Evolutionary conservation across 2,329 filamentous ascomycete genomes (phyloP), one percentile per base, ranked within the genome.

Genomic region (Fusarium keratoplasticum): DNA sequence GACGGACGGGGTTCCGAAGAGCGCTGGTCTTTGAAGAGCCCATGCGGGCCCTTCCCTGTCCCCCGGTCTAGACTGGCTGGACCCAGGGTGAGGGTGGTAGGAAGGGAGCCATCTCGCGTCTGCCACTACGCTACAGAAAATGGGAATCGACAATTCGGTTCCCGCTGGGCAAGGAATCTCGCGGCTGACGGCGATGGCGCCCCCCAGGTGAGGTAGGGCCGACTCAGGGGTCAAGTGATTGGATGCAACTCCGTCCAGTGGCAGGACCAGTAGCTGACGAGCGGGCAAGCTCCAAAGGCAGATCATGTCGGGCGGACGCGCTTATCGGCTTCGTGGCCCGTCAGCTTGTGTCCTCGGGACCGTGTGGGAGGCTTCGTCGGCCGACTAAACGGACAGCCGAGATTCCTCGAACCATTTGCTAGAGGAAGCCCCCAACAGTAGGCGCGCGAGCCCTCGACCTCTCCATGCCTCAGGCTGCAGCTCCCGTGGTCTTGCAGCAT

Each of bases 1-100:
- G 71, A 75, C 73, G 73, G 73, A 67, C 73, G 59, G 65, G 62
- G 44, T 66, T 75, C 73, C 73, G 73, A 69, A 22, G 73, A 54
- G 61, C 66, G 40, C 42, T 33, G 36, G 25, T 6, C 25, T 36
- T 52, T 8, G 11, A 52, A 52, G 47, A 52, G 47, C n/a, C 25
- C 25, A 52, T 27, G 47, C 47, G 16, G 27, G 42, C 42, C 25
- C 18, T 50, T 29, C 25, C 44, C 16, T 50, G 25, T 50, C 20
- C 44, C 47, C 50, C 22, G 60, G 66, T 38, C 50, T 66, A 52
- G 73, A 73, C 63, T 59, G 58, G 33, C 44, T 31, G 16, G 25
- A n/a, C 36, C 11, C 29, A 31, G 31, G 16, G 33, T 3, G 14
- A 36, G 16, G 35, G 35, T 36, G 35, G 35, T 35, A 35, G 33